Percentiles rank a stretch among this genome's conserved stretches.
Conservation (phyloP, 345 rosid species). For the Camelina sativa region DNA sequence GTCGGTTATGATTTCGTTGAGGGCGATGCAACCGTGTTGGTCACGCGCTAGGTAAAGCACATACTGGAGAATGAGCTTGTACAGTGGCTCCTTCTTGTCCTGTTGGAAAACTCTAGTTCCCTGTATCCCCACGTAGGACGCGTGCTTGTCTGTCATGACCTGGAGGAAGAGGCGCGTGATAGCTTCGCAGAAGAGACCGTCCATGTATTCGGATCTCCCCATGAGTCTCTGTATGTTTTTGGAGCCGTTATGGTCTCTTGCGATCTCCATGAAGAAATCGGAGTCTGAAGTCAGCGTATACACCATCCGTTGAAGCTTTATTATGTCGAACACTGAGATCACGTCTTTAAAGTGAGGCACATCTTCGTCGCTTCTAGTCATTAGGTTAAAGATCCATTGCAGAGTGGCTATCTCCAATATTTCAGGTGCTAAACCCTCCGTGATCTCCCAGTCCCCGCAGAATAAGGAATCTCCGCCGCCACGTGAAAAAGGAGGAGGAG, state of each 20-base stretch:
- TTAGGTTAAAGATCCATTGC: not conserved
- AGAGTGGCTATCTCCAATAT: not conserved
- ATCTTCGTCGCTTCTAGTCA: slow-evolving; percentile 10
- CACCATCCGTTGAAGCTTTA: not conserved
- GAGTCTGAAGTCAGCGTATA: slow-evolving; percentile 11
- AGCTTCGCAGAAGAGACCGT: not conserved
- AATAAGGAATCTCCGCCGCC: not conserved
- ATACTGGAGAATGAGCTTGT: not conserved
- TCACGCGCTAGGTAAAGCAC: slow-evolving; percentile 5
- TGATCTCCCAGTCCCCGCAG: too few species aligned
- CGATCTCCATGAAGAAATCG: slow-evolving; percentile 8
- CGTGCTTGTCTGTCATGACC: slow-evolving; percentile 19
- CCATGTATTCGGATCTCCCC: slow-evolving; percentile 23
- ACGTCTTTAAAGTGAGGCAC: not conserved
- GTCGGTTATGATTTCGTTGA: slow-evolving; percentile 15
- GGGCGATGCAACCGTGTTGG: slow-evolving; percentile 22
- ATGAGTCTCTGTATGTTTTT: slow-evolving; percentile 7
- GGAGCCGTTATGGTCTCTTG: slow-evolving; percentile 17
- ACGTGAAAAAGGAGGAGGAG: not conserved
- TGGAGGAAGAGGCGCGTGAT: not conserved
- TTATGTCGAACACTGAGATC: not conserved
- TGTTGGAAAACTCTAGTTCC: slow-evolving; percentile 3
- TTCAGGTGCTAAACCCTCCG: not conserved
- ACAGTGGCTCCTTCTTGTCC: not conserved
- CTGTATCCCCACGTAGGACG: not conserved